Evolutionary conservation across 2,329 filamentous ascomycete genomes (phyloP).

Genomic region (Exophiala spinifera): DNA sequence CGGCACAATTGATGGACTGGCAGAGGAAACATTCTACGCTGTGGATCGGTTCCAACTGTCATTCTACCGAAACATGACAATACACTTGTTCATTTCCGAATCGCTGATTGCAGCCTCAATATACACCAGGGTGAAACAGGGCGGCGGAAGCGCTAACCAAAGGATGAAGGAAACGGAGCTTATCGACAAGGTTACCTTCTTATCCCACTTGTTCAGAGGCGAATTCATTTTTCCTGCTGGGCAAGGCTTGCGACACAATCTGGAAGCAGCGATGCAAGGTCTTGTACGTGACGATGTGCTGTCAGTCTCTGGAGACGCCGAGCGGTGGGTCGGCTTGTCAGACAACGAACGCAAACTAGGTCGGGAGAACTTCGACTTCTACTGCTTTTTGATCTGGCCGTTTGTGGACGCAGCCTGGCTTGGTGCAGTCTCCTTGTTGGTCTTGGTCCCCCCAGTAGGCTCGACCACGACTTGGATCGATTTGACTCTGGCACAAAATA

Average conservation of each 20-base stretch:
- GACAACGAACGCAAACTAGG: conserved; percentile 72
- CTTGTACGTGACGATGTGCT: conserved; percentile 79
- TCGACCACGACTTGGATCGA: conserved; percentile 67
- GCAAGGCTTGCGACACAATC: conserved; percentile 71
- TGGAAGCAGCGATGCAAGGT: conserved; percentile 73
- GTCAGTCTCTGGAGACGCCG: conserved; percentile 56
- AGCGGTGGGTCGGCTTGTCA: conserved; percentile 70
- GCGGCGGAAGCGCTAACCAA: conserved; percentile 78
- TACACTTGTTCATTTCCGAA: conserved; percentile 94
- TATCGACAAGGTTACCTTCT: conserved; percentile 75
- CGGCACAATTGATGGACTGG: conserved; percentile 71
- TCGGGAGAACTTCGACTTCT: conserved; percentile 95
- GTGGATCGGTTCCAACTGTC: conserved; percentile 95
- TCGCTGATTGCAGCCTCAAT: conserved; percentile 84
- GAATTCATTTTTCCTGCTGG: conserved; percentile 93
- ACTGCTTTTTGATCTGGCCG: conserved; percentile 97
- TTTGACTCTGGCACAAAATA: conserved; percentile 71
- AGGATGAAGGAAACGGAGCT: conserved; percentile 73
- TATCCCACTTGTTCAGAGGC: conserved; percentile 85
- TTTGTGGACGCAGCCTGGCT: conserved; percentile 96
- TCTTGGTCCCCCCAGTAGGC: conserved; percentile 68
- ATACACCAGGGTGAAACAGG: conserved; percentile 86
- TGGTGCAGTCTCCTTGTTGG: conserved; percentile 81
- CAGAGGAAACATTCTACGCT: conserved; percentile 89
- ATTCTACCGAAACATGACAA: conserved; percentile 99